A percentile compares a stretch with the other conserved stretches of the same genome.
Evolutionary conservation across 768 basidiomycete species (phyloP).

Genomic region (Trametes elegans): DNA sequence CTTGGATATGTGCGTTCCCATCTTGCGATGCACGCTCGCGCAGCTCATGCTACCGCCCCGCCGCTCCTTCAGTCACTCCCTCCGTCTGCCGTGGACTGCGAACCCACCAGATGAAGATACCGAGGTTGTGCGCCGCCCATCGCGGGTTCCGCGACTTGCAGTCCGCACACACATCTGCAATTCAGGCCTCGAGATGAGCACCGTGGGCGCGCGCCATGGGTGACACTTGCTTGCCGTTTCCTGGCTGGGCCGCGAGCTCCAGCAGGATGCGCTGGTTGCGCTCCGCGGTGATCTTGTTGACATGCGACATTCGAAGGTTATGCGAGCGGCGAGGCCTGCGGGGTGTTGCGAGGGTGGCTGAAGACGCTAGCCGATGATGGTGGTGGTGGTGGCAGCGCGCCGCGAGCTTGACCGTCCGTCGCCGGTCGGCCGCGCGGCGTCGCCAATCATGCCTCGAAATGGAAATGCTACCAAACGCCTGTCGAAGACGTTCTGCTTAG

Average conservation of each 20-base stretch:
- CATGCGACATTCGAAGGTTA: conserved; percentile 16
- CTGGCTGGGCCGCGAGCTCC: conserved; percentile 68
- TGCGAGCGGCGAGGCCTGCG: too few species aligned
- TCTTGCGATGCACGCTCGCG: conserved; percentile 90
- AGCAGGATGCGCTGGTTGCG: conserved; percentile 64
- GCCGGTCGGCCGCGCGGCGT: too few species aligned
- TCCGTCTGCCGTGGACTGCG: too few species aligned
- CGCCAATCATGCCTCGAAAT: too few species aligned
- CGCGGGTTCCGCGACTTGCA: conserved; percentile 84
- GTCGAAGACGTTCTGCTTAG: too few species aligned
- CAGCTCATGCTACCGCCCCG: conserved; percentile 64
- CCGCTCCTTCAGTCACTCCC: background rate
- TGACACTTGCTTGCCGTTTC: conserved; percentile 61
- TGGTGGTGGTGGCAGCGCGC: too few species aligned
- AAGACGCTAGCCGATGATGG: too few species aligned
- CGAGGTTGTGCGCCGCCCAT: conserved; percentile 89
- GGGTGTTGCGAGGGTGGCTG: too few species aligned
- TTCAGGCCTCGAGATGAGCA: background rate
- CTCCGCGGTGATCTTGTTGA: conserved; percentile 61
- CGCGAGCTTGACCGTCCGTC: too few species aligned
- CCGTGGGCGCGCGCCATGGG: background rate
- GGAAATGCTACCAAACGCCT: too few species aligned
- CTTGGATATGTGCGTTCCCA: conserved; percentile 92
- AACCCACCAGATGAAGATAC: conserved; percentile 83
- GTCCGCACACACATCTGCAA: conserved; percentile 83